phyloP scores from a whole-genome alignment of 2,329 filamentous ascomycete species.

The Sarocladium kiliense region DNA sequence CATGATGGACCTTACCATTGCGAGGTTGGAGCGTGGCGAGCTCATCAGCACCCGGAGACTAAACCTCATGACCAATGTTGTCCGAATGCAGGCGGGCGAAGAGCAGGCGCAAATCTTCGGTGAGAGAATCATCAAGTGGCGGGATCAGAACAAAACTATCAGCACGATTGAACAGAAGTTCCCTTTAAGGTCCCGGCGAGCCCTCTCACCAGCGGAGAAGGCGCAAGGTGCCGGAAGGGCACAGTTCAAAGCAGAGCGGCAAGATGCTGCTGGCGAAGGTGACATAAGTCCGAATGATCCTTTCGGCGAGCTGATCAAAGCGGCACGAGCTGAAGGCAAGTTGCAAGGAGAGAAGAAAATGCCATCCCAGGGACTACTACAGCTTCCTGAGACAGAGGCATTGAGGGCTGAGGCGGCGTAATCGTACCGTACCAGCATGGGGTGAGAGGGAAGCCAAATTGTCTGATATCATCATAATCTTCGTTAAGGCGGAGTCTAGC shows the following conservation, averaged over 20 bases:
- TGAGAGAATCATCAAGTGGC: neutral
- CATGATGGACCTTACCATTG: slow-evolving; percentile 2
- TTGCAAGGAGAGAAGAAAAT: neutral
- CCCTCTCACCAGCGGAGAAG: neutral
- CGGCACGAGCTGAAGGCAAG: neutral
- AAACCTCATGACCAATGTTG: neutral
- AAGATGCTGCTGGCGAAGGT: too few species aligned
- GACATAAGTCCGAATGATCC: too few species aligned
- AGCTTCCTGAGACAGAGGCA: too few species aligned
- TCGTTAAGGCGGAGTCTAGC: neutral
- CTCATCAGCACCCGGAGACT: neutral
- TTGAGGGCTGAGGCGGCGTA: too few species aligned
- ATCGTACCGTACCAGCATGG: neutral
- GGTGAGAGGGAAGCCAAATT: neutral
- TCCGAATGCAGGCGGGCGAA: neutral
- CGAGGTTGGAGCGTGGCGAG: neutral
- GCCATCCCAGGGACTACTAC: too few species aligned
- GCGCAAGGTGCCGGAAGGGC: neutral
- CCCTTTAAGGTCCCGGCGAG: neutral
- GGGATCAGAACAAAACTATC: neutral
- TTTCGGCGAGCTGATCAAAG: neutral
- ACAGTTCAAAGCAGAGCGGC: neutral
- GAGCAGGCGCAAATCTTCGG: neutral
- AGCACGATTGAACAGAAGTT: neutral
- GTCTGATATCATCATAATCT: neutral